phyloP scores from a whole-genome alignment of 768 basidiomycete species.

The Mycena polygramma region DNA sequence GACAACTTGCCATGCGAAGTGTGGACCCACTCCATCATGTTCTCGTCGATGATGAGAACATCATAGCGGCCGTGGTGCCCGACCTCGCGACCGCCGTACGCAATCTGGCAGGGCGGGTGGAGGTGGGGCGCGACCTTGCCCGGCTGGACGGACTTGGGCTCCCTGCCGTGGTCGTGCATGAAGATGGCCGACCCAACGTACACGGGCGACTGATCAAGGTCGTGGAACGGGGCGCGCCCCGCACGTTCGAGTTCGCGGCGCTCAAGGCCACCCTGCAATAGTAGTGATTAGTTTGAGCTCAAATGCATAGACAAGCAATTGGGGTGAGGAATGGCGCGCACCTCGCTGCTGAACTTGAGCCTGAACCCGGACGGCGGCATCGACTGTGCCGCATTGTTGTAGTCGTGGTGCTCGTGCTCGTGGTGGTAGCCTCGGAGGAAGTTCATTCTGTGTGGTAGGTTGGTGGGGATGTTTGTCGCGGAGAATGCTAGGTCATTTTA shows the following conservation, averaged over 20 bases:
- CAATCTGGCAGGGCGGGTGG: conserved; percentile 60
- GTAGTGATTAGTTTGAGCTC: not conserved
- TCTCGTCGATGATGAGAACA: conserved; percentile 74
- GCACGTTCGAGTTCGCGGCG: conserved; percentile 44
- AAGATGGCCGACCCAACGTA: conserved; percentile 83
- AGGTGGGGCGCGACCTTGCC: conserved; percentile 76
- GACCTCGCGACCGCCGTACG: conserved; percentile 70
- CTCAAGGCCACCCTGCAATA: not conserved
- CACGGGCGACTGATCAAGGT: conserved; percentile 72
- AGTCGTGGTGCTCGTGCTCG: conserved; percentile 11
- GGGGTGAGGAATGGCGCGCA: not conserved
- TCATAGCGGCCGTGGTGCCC: conserved; percentile 79
- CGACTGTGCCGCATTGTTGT: no score
- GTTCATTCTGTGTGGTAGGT: not conserved
- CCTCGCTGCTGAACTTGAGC: not conserved
- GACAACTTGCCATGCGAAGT: conserved; percentile 65
- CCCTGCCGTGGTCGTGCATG: conserved; percentile 33
- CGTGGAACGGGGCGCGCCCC: conserved; percentile 65
- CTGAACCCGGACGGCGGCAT: not conserved
- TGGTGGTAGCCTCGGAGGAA: conserved; percentile 2
- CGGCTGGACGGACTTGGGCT: conserved; percentile 73
- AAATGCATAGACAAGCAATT: no score
- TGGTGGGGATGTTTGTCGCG: not conserved
- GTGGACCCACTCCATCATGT: conserved; percentile 80
- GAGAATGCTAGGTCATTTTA: not conserved